These are phyloP conservation scores for Neonectria coccinea DNA, from an alignment of 2,329 filamentous ascomycete species.

Conservation along the genomic window DNA sequence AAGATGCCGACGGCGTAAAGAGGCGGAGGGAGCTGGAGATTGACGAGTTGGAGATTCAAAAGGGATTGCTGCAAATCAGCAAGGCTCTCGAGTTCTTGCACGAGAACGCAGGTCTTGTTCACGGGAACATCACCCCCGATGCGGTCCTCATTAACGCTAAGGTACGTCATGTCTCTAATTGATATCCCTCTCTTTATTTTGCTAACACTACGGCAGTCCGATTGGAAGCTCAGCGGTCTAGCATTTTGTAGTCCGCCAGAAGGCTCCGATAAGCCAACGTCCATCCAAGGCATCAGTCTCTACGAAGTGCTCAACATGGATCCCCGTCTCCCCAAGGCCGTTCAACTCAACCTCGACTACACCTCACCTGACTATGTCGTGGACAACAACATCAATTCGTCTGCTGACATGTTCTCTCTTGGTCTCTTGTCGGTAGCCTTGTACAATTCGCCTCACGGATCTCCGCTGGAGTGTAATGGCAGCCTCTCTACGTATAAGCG, in stretches of 20 bases:
- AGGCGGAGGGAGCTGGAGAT: slow-evolving; percentile 88
- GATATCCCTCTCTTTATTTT: not conserved
- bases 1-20: slow-evolving; percentile 79
- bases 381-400: slow-evolving; percentile 85
- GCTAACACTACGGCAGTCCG: slow-evolving; percentile 70
- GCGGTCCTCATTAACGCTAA: slow-evolving; percentile 95
- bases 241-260: slow-evolving; percentile 88
- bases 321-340: slow-evolving; percentile 80
- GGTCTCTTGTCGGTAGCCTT: slow-evolving; percentile 89
- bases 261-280: slow-evolving; percentile 77
- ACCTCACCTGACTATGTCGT: slow-evolving; percentile 94
- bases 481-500: slow-evolving; percentile 89
- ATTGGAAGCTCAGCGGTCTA: slow-evolving; percentile 98
- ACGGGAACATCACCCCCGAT: slow-evolving; percentile 94
- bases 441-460: slow-evolving; percentile 93
- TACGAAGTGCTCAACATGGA: slow-evolving; percentile 89
- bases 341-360: slow-evolving; percentile 93
- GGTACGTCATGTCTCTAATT: slow-evolving; percentile 58
- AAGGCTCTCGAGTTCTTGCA: slow-evolving; percentile 96
- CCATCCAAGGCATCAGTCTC: slow-evolving; percentile 82
- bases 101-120: slow-evolving; percentile 92
- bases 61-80: slow-evolving; percentile 90
- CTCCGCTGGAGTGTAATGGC: slow-evolving; percentile 84
- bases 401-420: slow-evolving; percentile 93
- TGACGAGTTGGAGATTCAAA: slow-evolving; percentile 97